Evolutionary conservation across 768 basidiomycete species (phyloP).

Genomic region (Pleurotus salmoneostramineus): DNA sequence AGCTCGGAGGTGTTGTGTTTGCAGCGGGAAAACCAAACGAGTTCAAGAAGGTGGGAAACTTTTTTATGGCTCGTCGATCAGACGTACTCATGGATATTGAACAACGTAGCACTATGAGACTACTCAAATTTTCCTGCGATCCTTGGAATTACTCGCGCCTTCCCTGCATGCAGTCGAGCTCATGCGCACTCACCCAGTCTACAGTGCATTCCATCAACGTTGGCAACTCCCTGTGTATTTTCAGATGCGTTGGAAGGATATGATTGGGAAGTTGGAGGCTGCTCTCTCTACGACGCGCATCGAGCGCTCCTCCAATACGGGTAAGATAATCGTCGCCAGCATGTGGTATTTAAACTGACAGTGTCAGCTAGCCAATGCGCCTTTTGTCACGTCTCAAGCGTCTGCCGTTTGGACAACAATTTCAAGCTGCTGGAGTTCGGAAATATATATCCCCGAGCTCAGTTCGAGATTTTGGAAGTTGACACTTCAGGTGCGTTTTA

Average conservation of each 20-base stretch:
- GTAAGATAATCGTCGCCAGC: neutral
- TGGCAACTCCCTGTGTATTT: conserved; percentile 99
- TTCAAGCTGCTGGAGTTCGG: conserved; percentile 79
- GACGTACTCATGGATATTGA: neutral
- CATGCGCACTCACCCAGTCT: conserved; percentile 73
- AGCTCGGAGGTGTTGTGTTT: conserved; percentile 80
- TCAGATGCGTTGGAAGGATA: conserved; percentile 96
- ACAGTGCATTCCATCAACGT: conserved; percentile 68
- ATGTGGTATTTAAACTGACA: neutral
- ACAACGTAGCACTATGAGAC: conserved; percentile 72
- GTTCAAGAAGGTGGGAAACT: conserved; percentile 65
- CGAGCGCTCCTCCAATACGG: conserved; percentile 16
- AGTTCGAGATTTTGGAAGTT: conserved; percentile 87
- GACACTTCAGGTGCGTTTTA: conserved; percentile 70
- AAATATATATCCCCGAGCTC: conserved; percentile 81
- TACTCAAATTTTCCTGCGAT: conserved; percentile 76
- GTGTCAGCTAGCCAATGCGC: conserved; percentile 13
- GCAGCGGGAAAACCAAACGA: conserved; percentile 90
- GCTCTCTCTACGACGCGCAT: conserved; percentile 41
- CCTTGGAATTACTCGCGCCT: conserved; percentile 80
- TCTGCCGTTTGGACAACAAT: conserved; percentile 70
- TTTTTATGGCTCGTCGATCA: neutral
- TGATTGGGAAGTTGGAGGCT: conserved; percentile 74
- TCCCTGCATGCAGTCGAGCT: conserved; percentile 63
- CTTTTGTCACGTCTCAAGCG: conserved; percentile 61